phyloP scores from a whole-genome alignment of 345 rosid genomes.

The Theobroma cacao region DNA sequence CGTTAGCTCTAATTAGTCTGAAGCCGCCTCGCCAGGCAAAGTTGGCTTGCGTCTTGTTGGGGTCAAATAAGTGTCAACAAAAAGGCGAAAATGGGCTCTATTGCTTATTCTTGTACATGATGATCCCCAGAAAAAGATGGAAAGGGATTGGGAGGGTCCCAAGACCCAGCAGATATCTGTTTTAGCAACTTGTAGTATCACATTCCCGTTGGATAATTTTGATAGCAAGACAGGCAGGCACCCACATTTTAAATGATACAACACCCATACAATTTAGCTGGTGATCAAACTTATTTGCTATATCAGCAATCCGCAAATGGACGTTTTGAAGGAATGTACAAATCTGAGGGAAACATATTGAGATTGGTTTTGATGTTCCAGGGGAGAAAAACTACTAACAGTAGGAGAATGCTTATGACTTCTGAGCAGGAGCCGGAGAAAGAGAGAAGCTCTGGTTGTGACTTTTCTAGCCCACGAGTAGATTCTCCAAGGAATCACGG shows the following conservation, averaged over 20 bases:
- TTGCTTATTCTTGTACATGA: no score
- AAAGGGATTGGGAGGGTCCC: neutral
- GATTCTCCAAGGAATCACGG: conserved; percentile 53
- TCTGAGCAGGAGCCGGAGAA: neutral
- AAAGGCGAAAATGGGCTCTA: no score
- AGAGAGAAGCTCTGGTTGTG: neutral
- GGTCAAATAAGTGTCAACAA: no score
- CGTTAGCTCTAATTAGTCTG: no score
- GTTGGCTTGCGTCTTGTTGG: no score
- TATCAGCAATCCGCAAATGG: neutral
- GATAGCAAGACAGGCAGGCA: neutral
- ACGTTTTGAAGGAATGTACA: neutral
- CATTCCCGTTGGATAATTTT: neutral
- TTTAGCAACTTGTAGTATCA: neutral
- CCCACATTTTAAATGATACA: neutral
- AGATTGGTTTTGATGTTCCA: neutral
- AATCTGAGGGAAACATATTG: neutral
- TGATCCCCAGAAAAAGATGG: neutral
- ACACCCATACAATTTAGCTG: conserved; percentile 4
- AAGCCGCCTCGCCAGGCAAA: no score
- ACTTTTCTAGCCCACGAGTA: conserved; percentile 34
- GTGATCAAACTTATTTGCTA: neutral
- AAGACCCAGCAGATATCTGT: neutral
- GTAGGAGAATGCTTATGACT: neutral
- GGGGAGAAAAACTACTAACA: neutral